Conservation (phyloP, 1,139 yeast species). For the Taiozyma onychis region DNA sequence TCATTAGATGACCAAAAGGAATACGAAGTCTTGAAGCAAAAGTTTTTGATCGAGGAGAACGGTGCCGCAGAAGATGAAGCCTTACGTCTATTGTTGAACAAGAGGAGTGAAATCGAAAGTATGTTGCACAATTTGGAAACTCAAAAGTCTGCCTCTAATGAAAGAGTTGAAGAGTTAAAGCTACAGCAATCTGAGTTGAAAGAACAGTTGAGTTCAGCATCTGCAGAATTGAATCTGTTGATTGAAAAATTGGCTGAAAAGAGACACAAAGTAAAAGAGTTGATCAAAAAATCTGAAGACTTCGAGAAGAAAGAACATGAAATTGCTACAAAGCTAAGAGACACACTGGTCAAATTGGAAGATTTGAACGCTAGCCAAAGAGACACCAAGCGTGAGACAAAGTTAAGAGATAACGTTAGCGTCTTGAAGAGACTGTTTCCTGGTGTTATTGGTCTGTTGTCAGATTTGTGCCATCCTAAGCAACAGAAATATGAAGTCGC, state of each 20-base stretch:
- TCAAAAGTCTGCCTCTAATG: conserved; percentile 38
- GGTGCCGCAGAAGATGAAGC: conserved; percentile 57
- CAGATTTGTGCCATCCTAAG: conserved; percentile 76
- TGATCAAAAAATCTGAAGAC: conserved; percentile 43
- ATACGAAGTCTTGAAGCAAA: conserved; percentile 55
- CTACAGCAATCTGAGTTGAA: conserved; percentile 23
- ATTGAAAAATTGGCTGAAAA: conserved; percentile 33
- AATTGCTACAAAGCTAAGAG: conserved; percentile 59
- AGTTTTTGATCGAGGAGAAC: conserved; percentile 52
- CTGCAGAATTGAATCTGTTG: conserved; percentile 24
- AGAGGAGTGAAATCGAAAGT: conserved; percentile 37
- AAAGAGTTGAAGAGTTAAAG: conserved; percentile 34
- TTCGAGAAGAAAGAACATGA: conserved; percentile 44
- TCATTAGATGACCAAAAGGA: conserved; percentile 50
- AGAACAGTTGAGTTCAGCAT: conserved; percentile 30
- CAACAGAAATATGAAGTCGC: conserved; percentile 74
- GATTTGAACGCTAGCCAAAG: conserved; percentile 72
- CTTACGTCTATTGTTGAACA: conserved; percentile 38
- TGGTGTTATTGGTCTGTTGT: conserved; percentile 74
- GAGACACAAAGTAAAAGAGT: conserved; percentile 36
- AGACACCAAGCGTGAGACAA: conserved; percentile 66
- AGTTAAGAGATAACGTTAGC: conserved; percentile 65
- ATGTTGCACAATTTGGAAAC: conserved; percentile 37
- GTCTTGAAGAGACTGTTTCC: conserved; percentile 69
- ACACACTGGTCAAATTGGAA: conserved; percentile 54